These are phyloP conservation scores for Nannizziopsis arthrosporioides DNA, from an alignment of 2,329 filamentous ascomycete genomes.

Conservation along the genomic window DNA sequence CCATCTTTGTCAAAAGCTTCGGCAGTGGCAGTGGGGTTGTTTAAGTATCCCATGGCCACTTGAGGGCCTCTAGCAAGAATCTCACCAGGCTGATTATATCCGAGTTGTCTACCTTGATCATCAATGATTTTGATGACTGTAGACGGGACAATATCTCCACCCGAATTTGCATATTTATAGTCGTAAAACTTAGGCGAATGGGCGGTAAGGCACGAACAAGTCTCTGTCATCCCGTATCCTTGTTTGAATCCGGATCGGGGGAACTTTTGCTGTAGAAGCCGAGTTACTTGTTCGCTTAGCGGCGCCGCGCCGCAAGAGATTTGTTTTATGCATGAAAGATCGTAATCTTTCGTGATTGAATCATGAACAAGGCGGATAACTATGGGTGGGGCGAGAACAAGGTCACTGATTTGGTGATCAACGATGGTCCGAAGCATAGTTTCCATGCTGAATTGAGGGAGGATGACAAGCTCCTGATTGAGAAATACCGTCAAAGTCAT, in stretches of 20 bases:
- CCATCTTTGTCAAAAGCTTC: constrained; percentile 41
- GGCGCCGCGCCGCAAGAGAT: constrained; percentile 50
- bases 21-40: constrained; percentile 40
- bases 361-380: constrained; percentile 49
- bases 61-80: constrained; percentile 43
- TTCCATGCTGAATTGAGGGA: constrained; percentile 52
- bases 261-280: constrained; percentile 42
- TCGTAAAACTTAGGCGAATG: constrained; percentile 44
- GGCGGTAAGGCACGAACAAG: constrained; percentile 47
- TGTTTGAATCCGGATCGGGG: constrained; percentile 49
- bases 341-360: constrained; percentile 24
- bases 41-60: constrained; percentile 44
- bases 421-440: constrained; percentile 44
- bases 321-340: constrained; percentile 42
- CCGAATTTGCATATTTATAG: constrained; percentile 37
- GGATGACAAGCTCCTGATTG: constrained; percentile 54
- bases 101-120: constrained; percentile 42
- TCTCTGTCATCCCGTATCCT: constrained; percentile 41
- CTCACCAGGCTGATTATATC: constrained; percentile 40
- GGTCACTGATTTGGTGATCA: constrained; percentile 44
- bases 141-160: constrained; percentile 39
- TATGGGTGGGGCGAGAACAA: constrained; percentile 34
- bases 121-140: constrained; percentile 44
- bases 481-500: constrained; percentile 52
- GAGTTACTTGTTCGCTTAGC: constrained; percentile 38